phyloP scores from a whole-genome alignment of 352 stramenopile species.

The Phytophthora tentaculata region DNA sequence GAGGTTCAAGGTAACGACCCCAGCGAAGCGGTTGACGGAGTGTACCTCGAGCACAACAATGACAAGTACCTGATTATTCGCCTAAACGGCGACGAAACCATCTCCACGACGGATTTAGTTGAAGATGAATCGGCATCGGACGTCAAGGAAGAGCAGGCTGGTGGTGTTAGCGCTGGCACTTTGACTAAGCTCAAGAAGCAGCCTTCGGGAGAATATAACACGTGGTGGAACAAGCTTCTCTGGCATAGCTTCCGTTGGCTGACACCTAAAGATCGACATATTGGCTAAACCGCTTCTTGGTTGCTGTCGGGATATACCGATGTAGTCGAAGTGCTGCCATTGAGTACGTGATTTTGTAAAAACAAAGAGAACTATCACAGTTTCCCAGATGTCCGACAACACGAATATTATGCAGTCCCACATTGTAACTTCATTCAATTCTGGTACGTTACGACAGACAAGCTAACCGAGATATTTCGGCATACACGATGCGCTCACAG shows the following conservation, averaged over 20 bases:
- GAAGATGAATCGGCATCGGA: background rate
- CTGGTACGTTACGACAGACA: background rate
- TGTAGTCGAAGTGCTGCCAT: too few relatives aligned
- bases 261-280: background rate
- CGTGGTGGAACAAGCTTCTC: background rate
- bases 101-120: background rate
- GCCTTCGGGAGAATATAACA: background rate
- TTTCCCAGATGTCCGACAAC: too few relatives aligned
- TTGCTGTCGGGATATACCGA: too few relatives aligned
- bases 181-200: background rate
- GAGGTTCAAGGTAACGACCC: background rate
- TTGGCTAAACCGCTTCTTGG: too few relatives aligned
- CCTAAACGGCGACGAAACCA: background rate
- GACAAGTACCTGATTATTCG: background rate
- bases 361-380: too few relatives aligned
- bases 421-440: background rate
- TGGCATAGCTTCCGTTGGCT: background rate
- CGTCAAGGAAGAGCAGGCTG: background rate
- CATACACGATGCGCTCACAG: conserved; percentile 4
- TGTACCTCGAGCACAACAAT: background rate
- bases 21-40: background rate
- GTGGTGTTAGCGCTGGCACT: background rate
- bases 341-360: too few relatives aligned
- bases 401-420: too few relatives aligned
- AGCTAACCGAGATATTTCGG: background rate